phyloP scores from a whole-genome alignment of 228 moss, liverwort and hornwort species.

The Sphagnum fallax region DNA sequence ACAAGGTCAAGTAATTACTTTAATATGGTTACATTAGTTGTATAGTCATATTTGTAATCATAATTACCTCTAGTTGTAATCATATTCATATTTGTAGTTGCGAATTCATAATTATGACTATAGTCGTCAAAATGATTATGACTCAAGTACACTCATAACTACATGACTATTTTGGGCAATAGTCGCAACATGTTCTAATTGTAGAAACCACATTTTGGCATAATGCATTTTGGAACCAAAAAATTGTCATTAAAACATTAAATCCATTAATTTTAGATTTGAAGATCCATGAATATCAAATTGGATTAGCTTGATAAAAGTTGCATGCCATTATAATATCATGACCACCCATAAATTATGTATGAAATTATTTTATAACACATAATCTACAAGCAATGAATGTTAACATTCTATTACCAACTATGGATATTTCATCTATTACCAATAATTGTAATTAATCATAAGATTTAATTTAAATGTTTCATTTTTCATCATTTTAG shows the following conservation, averaged over 20 bases:
- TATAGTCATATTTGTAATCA: no score
- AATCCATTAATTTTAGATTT: background rate
- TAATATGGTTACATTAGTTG: no score
- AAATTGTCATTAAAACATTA: background rate
- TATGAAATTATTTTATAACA: background rate
- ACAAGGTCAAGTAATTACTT: no score
- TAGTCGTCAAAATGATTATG: no score
- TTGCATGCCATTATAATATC: background rate
- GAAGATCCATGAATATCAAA: background rate
- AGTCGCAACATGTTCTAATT: no score
- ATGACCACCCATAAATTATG: background rate
- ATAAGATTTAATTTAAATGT: background rate
- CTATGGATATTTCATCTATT: background rate
- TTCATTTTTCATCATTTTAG: background rate
- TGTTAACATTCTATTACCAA: background rate
- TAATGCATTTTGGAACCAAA: background rate
- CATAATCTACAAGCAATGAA: background rate
- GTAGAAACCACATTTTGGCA: no score
- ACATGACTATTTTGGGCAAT: no score
- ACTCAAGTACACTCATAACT: no score
- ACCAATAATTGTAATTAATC: background rate
- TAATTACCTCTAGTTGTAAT: no score
- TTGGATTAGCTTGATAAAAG: background rate
- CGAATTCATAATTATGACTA: no score
- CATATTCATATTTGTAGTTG: no score